A percentile compares a stretch with the other conserved stretches of the same genome.
Conservation (phyloP, 2,329 filamentous ascomycete species). For the Ceratocystis harringtonii region DNA sequence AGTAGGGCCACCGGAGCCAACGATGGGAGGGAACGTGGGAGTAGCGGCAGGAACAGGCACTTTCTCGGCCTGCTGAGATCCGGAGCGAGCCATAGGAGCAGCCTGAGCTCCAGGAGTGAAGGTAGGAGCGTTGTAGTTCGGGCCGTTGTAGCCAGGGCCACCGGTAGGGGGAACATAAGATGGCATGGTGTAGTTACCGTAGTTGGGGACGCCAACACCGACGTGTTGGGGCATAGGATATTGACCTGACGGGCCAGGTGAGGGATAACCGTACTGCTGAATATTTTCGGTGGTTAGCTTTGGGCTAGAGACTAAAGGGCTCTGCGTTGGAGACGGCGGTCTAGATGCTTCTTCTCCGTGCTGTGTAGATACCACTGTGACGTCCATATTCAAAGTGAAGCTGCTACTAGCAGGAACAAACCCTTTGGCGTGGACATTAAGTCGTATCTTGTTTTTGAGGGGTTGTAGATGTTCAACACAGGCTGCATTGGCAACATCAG, state of each 20-base stretch:
- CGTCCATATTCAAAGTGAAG: not conserved
- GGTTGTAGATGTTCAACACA: not conserved
- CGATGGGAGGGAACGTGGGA: constrained; percentile 43
- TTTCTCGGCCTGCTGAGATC: constrained; percentile 42
- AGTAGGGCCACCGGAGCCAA: constrained; percentile 40
- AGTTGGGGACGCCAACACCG: constrained; percentile 29
- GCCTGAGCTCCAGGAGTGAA: constrained; percentile 24
- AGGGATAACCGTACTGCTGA: constrained; percentile 10
- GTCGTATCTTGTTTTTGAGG: constrained; percentile 17
- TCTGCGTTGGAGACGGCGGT: not conserved
- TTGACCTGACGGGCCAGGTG: constrained; percentile 6
- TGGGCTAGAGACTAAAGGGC: not conserved
- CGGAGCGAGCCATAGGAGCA: constrained; percentile 66
- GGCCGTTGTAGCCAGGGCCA: constrained; percentile 25
- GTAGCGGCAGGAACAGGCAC: constrained; percentile 51
- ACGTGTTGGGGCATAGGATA: constrained; percentile 18
- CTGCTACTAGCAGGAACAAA: constrained; percentile 10
- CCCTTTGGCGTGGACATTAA: constrained; percentile 19
- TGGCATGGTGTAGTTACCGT: constrained; percentile 29
- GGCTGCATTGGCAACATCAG: not conserved
- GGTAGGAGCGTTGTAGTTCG: constrained; percentile 13
- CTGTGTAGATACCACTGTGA: not conserved
- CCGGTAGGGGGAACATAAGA: constrained; percentile 33
- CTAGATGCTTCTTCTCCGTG: not conserved
- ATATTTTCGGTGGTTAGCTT: not conserved